Conservation (phyloP, 164 flowering plant species). For the Vitis cinerea region DNA sequence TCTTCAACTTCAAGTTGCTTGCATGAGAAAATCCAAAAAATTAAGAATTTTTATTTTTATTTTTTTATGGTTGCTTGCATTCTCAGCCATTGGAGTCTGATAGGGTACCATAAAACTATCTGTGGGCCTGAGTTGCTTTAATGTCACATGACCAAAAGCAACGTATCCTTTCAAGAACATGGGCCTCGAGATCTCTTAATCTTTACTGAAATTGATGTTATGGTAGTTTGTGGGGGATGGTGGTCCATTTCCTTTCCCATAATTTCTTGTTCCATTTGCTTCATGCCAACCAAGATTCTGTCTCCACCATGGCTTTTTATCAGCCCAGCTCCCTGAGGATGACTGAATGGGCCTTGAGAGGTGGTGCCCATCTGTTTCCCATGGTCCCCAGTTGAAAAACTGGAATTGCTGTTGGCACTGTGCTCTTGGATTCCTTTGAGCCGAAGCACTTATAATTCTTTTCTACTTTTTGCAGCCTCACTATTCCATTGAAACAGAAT, state of each 20-base stretch:
- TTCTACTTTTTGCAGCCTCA: not conserved
- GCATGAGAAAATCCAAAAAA: not conserved
- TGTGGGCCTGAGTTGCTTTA: slow-evolving; percentile 27
- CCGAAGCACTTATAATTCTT: slow-evolving; percentile 5
- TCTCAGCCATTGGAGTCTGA: slow-evolving; percentile 25
- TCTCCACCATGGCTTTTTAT: slow-evolving; percentile 11
- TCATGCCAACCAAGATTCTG: slow-evolving; percentile 28
- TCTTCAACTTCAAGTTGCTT: not conserved
- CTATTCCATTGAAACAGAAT: not conserved
- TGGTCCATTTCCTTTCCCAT: slow-evolving; percentile 26
- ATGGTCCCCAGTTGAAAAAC: slow-evolving; percentile 19
- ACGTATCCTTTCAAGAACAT: slow-evolving; percentile 34
- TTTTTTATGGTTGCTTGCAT: slow-evolving; percentile 16
- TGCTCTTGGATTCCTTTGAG: not conserved
- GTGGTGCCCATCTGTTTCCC: not conserved
- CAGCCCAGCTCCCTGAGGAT: slow-evolving; percentile 4
- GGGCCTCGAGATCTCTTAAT: slow-evolving; percentile 16
- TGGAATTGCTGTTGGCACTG: not conserved
- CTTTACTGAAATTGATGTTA: slow-evolving; percentile 14
- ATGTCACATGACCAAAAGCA: slow-evolving; percentile 34
- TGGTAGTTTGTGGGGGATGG: slow-evolving; percentile 16
- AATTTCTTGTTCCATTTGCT: slow-evolving; percentile 9
- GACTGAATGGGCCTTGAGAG: slow-evolving; percentile 13
- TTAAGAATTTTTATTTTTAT: not conserved
- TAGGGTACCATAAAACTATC: slow-evolving; percentile 9